Conservation (phyloP, 2,329 filamentous ascomycete genomes). For the Fusarium sp. region DNA sequence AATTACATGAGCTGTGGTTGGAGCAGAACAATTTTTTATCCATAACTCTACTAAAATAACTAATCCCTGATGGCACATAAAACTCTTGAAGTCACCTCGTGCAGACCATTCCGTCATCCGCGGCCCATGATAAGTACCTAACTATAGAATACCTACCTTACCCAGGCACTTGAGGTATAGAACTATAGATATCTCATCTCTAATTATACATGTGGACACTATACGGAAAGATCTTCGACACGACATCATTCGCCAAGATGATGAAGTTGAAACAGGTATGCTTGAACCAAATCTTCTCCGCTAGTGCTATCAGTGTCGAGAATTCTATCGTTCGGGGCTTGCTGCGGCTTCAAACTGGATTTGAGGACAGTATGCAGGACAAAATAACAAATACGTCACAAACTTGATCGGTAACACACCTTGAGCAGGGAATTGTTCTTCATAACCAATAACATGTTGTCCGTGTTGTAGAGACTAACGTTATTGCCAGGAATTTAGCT, state of each 20-base stretch:
- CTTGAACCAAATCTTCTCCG: slow-evolving; percentile 4
- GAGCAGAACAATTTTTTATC: too few species aligned
- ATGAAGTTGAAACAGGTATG: slow-evolving; percentile 10
- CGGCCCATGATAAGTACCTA: neutral
- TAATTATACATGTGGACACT: neutral
- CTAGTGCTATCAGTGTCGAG: neutral
- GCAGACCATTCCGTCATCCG: neutral
- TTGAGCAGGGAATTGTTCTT: neutral
- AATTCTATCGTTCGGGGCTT: neutral
- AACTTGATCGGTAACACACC: neutral
- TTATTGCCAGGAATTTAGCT: neutral
- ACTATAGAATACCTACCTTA: neutral
- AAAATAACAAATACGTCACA: slow-evolving; percentile 3
- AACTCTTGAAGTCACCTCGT: neutral
- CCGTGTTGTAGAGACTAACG: neutral
- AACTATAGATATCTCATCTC: neutral
- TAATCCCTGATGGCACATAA: neutral
- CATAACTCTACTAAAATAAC: too few species aligned
- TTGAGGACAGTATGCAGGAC: neutral
- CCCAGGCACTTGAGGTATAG: too few species aligned
- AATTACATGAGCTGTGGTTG: too few species aligned
- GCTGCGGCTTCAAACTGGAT: neutral
- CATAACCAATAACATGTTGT: neutral
- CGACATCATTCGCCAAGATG: neutral
- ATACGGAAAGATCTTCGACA: slow-evolving; percentile 13